A percentile compares a stretch with the other conserved stretches of the same genome.
These are phyloP conservation scores for Cucurbita ficifolia DNA, from an alignment of 306 rosid genomes.

Conservation along the genomic window DNA sequence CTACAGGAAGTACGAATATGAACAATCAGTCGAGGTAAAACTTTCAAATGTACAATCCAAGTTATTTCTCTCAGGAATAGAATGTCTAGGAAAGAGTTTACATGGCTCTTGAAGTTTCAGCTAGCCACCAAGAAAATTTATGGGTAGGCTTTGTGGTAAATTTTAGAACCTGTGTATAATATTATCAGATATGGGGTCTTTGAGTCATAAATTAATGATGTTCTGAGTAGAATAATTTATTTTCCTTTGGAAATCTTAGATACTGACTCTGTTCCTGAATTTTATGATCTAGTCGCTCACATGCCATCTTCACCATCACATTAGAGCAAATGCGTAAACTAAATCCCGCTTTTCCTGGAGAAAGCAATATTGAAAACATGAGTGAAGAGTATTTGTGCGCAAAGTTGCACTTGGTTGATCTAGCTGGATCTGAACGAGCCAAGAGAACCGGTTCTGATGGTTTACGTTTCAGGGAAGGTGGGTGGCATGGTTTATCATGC, in stretches of 20 bases:
- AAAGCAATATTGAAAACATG: slow-evolving; percentile 32
- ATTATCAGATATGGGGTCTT: background rate
- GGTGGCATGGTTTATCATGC: slow-evolving; percentile 6
- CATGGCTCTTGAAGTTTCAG: background rate
- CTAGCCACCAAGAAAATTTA: background rate
- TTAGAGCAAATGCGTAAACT: slow-evolving; percentile 89
- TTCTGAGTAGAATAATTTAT: background rate
- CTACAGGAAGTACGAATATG: slow-evolving; percentile 99
- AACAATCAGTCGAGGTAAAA: slow-evolving; percentile 92
- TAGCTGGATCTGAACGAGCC: slow-evolving; percentile 99
- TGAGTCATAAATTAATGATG: background rate
- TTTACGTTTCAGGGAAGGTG: slow-evolving; percentile 95
- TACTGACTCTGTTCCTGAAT: background rate
- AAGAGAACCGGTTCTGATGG: slow-evolving; percentile 99
- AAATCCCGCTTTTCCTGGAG: slow-evolving; percentile 30
- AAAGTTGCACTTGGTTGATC: slow-evolving; percentile 94
- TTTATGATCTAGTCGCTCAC: slow-evolving; percentile 60
- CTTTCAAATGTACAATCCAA: background rate
- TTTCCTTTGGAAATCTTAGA: background rate
- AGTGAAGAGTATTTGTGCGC: slow-evolving; percentile 87
- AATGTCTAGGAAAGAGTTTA: background rate
- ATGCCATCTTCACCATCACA: slow-evolving; percentile 98
- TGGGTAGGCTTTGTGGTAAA: background rate
- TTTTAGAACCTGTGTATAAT: background rate
- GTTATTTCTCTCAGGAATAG: background rate